phyloP scores from a whole-genome alignment of 805 yeast species.

The Cyberlindnera subsufficiens region DNA sequence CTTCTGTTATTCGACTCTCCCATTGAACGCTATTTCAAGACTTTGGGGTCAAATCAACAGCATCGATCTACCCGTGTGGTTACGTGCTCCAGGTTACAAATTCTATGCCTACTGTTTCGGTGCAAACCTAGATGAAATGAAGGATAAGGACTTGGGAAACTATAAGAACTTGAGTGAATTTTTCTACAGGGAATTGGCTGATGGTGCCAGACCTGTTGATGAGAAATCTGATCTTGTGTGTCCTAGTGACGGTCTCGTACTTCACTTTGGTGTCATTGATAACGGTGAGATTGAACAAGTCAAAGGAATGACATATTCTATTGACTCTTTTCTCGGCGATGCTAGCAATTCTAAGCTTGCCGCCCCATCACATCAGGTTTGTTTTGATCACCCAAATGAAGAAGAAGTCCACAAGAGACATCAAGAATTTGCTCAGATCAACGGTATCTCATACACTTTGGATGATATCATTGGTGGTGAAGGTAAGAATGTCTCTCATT shows the following conservation, averaged over 20 bases:
- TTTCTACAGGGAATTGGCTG: slow-evolving; percentile 75
- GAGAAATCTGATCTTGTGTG: slow-evolving; percentile 63
- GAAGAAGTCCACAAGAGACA: slow-evolving; percentile 43
- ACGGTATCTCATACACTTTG: slow-evolving; percentile 66
- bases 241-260: slow-evolving; percentile 90
- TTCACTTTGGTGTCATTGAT: slow-evolving; percentile 75
- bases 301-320: slow-evolving; percentile 89
- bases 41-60: slow-evolving; percentile 92
- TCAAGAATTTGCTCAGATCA: slow-evolving; percentile 69
- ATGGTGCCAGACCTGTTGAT: slow-evolving; percentile 74
- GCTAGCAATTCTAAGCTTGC: slow-evolving; percentile 36
- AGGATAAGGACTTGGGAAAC: slow-evolving; percentile 67
- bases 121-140: slow-evolving; percentile 84
- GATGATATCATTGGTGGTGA: slow-evolving; percentile 64
- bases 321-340: slow-evolving; percentile 81
- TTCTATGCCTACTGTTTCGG: slow-evolving; percentile 80
- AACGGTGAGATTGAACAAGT: slow-evolving; percentile 94
- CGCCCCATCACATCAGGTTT: slow-evolving; percentile 47
- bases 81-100: slow-evolving; percentile 75
- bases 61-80: slow-evolving; percentile 79
- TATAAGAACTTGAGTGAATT: slow-evolving; percentile 85
- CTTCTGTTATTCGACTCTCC: slow-evolving; percentile 84
- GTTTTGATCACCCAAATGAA: slow-evolving; percentile 37
- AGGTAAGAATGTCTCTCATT: slow-evolving; percentile 35
- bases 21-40: slow-evolving; percentile 85